phyloP scores from a whole-genome alignment of 306 rosid species.

The Dryas alaskensis region DNA sequence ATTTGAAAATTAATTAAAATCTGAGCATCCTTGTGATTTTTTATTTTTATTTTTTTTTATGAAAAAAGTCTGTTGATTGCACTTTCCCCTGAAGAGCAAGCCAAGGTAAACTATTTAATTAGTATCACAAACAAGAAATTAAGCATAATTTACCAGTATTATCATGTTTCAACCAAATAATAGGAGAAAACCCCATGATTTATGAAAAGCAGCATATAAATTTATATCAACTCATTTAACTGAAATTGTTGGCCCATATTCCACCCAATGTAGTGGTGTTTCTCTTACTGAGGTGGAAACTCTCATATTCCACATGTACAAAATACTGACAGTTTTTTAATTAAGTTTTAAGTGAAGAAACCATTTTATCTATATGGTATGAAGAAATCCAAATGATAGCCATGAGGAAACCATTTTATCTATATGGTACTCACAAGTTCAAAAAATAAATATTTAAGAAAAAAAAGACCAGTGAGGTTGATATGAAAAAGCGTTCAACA shows the following conservation, averaged over 20 bases:
- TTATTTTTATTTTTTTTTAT: too few relatives aligned
- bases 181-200: background rate
- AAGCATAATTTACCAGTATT: slow-evolving; percentile 9
- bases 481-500: background rate
- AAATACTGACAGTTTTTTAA: background rate
- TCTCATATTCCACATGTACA: background rate
- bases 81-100: background rate
- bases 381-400: background rate
- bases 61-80: too few relatives aligned
- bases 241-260: background rate
- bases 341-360: too few relatives aligned
- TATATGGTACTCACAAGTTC: background rate
- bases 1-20: background rate
- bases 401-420: background rate
- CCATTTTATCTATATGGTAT: background rate
- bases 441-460: background rate
- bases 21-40: background rate
- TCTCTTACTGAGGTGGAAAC: background rate
- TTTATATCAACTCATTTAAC: background rate
- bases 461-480: background rate
- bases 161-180: slow-evolving; percentile 1
- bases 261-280: background rate
- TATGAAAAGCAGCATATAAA: background rate
- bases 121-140: background rate
- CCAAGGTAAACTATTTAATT: background rate